Conservation (phyloP, 2,329 filamentous ascomycete species). For the Aspergillus sp. region DNA sequence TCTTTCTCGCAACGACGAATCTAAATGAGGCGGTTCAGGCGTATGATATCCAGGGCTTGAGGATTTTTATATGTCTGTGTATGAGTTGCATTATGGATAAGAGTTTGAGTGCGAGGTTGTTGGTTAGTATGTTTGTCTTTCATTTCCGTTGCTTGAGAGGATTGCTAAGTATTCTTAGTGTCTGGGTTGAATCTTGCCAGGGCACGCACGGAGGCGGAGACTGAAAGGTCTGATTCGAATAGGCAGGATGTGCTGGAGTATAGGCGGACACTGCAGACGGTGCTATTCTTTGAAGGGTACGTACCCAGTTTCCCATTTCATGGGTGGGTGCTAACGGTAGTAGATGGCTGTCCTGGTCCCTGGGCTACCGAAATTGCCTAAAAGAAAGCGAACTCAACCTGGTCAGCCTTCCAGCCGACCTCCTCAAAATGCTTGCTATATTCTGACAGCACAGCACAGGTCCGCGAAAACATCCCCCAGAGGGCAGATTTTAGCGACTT, state of each 20-base stretch:
- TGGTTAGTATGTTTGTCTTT: not conserved
- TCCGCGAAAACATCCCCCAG: not conserved
- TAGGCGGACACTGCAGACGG: not conserved
- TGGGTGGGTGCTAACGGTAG: no score
- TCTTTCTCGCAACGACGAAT: not conserved
- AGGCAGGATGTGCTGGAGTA: not conserved
- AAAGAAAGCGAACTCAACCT: not conserved
- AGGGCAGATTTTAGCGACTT: not conserved
- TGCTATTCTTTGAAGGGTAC: conserved; percentile 3
- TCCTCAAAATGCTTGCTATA: not conserved
- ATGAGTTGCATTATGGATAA: not conserved
- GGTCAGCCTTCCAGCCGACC: not conserved
- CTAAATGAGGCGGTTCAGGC: not conserved
- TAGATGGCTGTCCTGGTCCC: conserved; percentile 4
- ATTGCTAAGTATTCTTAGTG: not conserved
- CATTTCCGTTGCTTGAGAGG: not conserved
- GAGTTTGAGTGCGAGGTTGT: not conserved
- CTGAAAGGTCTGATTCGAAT: not conserved
- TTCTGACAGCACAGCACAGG: not conserved
- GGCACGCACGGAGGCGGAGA: not conserved
- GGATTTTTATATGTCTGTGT: not conserved
- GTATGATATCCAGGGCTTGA: not conserved
- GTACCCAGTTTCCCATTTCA: no score
- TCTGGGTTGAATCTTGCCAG: conserved; percentile 1
- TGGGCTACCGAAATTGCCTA: not conserved